These are phyloP conservation scores for Pyrenochaeta sp. DNA, from an alignment of 2,329 filamentous ascomycete genomes.

Conservation along the genomic window DNA sequence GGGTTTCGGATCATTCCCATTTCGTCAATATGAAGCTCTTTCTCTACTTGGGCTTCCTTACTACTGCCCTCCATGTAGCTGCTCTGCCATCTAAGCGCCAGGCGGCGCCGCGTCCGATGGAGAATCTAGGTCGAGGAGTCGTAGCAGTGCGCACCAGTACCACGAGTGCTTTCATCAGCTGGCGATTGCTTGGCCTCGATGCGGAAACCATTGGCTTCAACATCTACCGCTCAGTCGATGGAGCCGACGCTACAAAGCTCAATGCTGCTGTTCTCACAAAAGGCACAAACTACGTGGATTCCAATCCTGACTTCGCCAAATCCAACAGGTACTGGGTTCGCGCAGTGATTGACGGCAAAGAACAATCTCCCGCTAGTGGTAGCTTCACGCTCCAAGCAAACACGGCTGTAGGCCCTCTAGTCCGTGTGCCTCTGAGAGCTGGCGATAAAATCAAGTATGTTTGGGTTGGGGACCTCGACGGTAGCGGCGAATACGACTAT, in stretches of 20 bases:
- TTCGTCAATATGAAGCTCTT: neutral
- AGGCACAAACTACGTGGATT: conserved; percentile 14
- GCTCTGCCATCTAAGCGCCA: neutral
- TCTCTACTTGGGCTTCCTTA: neutral
- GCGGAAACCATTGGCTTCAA: conserved; percentile 12
- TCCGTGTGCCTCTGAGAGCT: conserved; percentile 5
- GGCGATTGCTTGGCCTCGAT: conserved; percentile 13
- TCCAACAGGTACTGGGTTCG: conserved; percentile 8
- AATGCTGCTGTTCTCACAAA: conserved; percentile 6
- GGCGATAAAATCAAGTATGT: conserved; percentile 10
- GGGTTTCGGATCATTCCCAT: too few relatives aligned
- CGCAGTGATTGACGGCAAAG: conserved; percentile 8
- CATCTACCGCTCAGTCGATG: conserved; percentile 8
- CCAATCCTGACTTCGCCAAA: conserved; percentile 1
- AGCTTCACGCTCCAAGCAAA: conserved; percentile 10
- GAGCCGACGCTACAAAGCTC: conserved; percentile 1
- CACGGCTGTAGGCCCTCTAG: conserved; percentile 5
- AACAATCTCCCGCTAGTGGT: conserved; percentile 8
- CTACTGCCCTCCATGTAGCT: neutral
- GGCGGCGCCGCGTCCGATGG: conserved; percentile 6
- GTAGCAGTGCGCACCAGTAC: conserved; percentile 7
- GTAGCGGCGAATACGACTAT: conserved; percentile 16
- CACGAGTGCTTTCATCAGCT: conserved; percentile 7
- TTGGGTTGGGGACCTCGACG: conserved; percentile 15
- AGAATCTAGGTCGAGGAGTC: conserved; percentile 10